Conservation (phyloP, 2,329 filamentous ascomycete species). For the Pestalotiopsis sp. region DNA sequence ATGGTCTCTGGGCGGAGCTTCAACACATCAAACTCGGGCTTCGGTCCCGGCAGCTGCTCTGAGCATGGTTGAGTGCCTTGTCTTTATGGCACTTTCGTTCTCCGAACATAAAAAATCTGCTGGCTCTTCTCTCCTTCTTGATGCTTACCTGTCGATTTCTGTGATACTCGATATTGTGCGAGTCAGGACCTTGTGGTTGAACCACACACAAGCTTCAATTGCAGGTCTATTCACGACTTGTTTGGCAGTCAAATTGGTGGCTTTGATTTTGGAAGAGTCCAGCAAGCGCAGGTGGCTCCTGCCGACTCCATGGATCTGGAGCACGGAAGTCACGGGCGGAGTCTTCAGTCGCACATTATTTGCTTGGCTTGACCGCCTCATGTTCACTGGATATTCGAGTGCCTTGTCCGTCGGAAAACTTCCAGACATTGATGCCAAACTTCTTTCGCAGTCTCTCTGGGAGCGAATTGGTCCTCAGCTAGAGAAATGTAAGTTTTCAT, state of each 20-base stretch:
- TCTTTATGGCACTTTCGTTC: conserved; percentile 19
- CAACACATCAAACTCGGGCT: conserved; percentile 9
- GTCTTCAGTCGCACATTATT: conserved; percentile 26
- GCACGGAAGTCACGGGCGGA: conserved; percentile 29
- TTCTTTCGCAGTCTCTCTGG: conserved; percentile 12
- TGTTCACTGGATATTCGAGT: conserved; percentile 18
- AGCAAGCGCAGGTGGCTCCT: conserved; percentile 7
- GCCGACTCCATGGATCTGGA: neutral
- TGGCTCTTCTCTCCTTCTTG: conserved; percentile 19
- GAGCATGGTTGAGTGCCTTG: conserved; percentile 15
- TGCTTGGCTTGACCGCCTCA: conserved; percentile 24
- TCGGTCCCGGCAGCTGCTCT: conserved; percentile 18
- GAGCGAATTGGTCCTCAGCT: neutral
- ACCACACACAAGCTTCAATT: neutral
- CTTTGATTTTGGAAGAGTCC: conserved; percentile 14
- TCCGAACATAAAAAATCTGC: conserved; percentile 20
- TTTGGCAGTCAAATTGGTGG: conserved; percentile 14
- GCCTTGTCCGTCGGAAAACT: conserved; percentile 17
- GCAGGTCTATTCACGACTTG: conserved; percentile 3
- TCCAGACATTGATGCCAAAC: conserved; percentile 15
- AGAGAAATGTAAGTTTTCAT: conserved; percentile 9
- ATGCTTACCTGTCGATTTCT: conserved; percentile 18
- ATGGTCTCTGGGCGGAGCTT: conserved; percentile 5
- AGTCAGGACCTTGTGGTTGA: conserved; percentile 19
- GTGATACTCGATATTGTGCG: conserved; percentile 20